Conservation (phyloP, 345 rosid species). For the Eutrema yunnanense region DNA sequence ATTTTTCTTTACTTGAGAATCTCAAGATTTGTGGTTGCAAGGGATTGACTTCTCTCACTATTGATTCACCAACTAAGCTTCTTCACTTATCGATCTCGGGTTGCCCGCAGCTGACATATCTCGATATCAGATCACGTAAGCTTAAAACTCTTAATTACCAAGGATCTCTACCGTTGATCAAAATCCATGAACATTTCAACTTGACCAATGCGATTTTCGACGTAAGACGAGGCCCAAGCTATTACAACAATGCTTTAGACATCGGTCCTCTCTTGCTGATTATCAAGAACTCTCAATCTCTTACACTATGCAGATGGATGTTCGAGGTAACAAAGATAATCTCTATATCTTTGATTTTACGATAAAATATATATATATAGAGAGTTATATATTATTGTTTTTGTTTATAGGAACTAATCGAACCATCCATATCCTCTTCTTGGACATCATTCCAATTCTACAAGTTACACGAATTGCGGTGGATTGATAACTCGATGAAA, state of each 20-base stretch:
- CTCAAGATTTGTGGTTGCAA: conserved; percentile 41
- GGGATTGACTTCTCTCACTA: conserved; percentile 35
- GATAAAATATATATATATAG: background rate
- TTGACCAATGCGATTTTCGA: conserved; percentile 46
- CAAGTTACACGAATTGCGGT: conserved; percentile 46
- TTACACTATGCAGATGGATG: conserved; percentile 56
- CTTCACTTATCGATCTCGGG: conserved; percentile 38
- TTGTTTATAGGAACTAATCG: conserved; percentile 39
- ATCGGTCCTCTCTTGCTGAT: conserved; percentile 40
- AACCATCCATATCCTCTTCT: conserved; percentile 38
- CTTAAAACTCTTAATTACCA: conserved; percentile 35
- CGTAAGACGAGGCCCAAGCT: conserved; percentile 41
- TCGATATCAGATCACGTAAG: conserved; percentile 37
- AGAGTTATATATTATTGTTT: background rate
- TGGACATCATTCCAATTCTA: conserved; percentile 47
- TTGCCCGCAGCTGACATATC: conserved; percentile 34
- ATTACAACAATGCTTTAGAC: conserved; percentile 4
- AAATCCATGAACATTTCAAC: conserved; percentile 51
- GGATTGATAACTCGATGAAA: conserved; percentile 45
- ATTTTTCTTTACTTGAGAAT: conserved; percentile 41
- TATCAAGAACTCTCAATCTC: conserved; percentile 46
- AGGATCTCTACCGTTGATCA: conserved; percentile 39
- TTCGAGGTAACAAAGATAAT: conserved; percentile 38
- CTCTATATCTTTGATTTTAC: background rate
- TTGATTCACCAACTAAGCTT: conserved; percentile 46